These are phyloP conservation scores for Acorus calamus DNA, from an alignment of 106 monocot genomes.

Conservation along the genomic window DNA sequence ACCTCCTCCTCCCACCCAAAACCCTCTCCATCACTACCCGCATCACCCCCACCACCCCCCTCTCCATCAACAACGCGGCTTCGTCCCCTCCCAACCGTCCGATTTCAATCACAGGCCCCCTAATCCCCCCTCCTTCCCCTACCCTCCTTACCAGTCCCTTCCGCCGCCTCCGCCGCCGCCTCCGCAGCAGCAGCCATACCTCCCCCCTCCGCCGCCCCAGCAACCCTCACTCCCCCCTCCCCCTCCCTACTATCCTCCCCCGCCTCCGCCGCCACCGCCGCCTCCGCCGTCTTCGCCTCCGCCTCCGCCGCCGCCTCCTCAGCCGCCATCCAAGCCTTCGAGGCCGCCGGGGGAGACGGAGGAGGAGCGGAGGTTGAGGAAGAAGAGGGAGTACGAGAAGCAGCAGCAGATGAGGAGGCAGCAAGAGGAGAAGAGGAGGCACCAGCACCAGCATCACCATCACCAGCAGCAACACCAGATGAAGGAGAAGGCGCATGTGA, in stretches of 20 bases:
- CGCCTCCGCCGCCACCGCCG: conserved; percentile 10
- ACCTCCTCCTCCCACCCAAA: not conserved
- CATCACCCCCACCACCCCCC: conserved; percentile 4
- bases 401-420: conserved; percentile 63
- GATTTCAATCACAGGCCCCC: not conserved
- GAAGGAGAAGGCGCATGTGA: conserved; percentile 23
- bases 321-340: conserved; percentile 9
- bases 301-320: conserved; percentile 15
- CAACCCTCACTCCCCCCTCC: not conserved
- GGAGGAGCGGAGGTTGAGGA: conserved; percentile 74
- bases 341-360: conserved; percentile 52
- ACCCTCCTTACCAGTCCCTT: not conserved
- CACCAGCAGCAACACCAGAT: conserved; percentile 63
- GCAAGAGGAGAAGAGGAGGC: conserved; percentile 46
- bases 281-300: conserved; percentile 7
- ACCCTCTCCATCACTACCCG: conserved; percentile 1
- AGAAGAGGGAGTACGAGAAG: conserved; percentile 71
- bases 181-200: not conserved
- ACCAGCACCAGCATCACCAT: conserved; percentile 31
- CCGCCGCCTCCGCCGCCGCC: conserved; percentile 5
- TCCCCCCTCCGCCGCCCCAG: not conserved
- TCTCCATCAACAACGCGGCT: conserved; percentile 4
- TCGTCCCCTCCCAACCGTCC: conserved; percentile 8
- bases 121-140: not conserved
- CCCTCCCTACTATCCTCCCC: not conserved